A percentile compares a stretch with the other conserved stretches of the same genome.
These are phyloP conservation scores for Alternaria brassicae DNA, from an alignment of 2,329 filamentous ascomycete genomes.

Conservation along the genomic window DNA sequence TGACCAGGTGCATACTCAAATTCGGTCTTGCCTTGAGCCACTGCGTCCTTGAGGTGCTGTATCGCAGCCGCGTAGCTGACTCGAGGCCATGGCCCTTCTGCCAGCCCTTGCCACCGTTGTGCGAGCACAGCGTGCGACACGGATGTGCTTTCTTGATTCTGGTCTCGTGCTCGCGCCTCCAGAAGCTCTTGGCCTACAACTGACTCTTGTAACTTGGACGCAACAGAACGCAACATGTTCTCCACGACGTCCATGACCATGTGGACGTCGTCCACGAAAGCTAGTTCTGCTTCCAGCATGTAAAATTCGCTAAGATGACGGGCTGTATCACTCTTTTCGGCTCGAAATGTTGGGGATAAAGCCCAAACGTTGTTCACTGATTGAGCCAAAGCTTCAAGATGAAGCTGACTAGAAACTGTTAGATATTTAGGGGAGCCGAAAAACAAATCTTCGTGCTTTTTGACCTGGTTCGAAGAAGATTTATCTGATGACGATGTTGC, in stretches of 20 bases:
- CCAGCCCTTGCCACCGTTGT: conserved; percentile 75
- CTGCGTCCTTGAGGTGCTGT: conserved; percentile 67
- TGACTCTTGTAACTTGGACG: conserved; percentile 58
- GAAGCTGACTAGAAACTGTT: conserved; percentile 92
- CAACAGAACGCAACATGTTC: conserved; percentile 71
- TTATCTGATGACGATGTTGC: conserved; percentile 26
- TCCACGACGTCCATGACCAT: conserved; percentile 82
- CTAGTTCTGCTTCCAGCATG: conserved; percentile 94
- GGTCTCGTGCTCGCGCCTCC: conserved; percentile 51
- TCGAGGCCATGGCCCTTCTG: conserved; percentile 77
- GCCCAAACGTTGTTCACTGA: conserved; percentile 92
- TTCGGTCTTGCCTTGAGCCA: conserved; percentile 54
- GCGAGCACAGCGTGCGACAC: conserved; percentile 62
- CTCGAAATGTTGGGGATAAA: conserved; percentile 89
- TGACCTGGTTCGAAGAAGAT: conserved; percentile 32
- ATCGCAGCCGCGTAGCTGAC: conserved; percentile 86
- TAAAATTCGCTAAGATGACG: conserved; percentile 97
- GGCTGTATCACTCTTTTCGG: conserved; percentile 83
- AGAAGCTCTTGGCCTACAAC: conserved; percentile 64
- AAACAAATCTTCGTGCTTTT: conserved; percentile 61
- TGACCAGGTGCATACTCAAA: conserved; percentile 76
- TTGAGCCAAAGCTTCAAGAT: conserved; percentile 90
- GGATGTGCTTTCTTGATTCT: conserved; percentile 46
- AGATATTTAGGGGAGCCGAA: conserved; percentile 91
- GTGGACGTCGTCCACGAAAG: conserved; percentile 74